These are phyloP conservation scores for Populus hybrid DNA, from an alignment of 441 rosid species.

Conservation along the genomic window DNA sequence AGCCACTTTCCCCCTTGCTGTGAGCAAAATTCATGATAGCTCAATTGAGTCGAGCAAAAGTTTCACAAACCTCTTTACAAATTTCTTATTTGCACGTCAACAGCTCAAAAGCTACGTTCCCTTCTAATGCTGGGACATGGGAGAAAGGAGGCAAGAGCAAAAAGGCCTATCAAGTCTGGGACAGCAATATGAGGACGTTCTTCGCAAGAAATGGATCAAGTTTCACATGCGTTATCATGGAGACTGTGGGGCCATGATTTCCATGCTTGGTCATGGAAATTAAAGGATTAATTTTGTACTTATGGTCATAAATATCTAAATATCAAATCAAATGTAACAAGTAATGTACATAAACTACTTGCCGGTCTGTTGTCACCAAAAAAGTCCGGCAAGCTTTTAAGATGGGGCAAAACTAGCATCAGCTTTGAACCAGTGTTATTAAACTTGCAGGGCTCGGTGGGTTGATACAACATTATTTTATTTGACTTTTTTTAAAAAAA, in stretches of 20 bases:
- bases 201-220: not conserved
- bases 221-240: constrained; percentile 19
- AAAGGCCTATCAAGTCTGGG: constrained; percentile 1
- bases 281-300: not conserved
- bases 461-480: no score
- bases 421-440: no score
- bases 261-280: not conserved
- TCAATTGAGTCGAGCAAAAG: constrained; percentile 2
- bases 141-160: not conserved
- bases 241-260: constrained; percentile 6
- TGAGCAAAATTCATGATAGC: constrained; percentile 10
- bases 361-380: no score
- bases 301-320: not conserved
- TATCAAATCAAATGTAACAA: no score
- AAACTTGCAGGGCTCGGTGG: no score
- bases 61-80: not conserved
- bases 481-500: no score
- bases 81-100: constrained; percentile 7
- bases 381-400: no score
- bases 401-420: no score
- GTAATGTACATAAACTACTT: no score
- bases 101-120: constrained; percentile 30
- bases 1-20: constrained; percentile 14
- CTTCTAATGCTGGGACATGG: constrained; percentile 7
- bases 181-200: not conserved